These are phyloP conservation scores for Euphorbia lathyris DNA, from an alignment of 345 rosid species.

Conservation along the genomic window DNA sequence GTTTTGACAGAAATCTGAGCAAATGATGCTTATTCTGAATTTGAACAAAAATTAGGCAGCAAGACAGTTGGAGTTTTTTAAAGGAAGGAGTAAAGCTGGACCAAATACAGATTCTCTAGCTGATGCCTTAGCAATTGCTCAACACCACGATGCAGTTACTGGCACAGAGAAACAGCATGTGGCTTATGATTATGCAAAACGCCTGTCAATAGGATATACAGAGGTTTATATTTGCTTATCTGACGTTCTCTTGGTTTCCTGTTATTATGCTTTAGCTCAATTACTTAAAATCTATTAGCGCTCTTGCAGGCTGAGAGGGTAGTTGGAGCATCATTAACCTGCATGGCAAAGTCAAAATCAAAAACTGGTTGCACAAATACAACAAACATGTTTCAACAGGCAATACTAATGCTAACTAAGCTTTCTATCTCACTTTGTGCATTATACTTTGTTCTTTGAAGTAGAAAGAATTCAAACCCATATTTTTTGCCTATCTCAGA, in stretches of 20 bases:
- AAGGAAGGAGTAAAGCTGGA: conserved; percentile 36
- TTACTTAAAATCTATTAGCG: background rate
- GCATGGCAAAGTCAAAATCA: conserved; percentile 32
- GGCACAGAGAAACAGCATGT: conserved; percentile 56
- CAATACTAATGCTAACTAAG: conserved; percentile 10
- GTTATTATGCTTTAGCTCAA: background rate
- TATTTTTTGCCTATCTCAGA: background rate
- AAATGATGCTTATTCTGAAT: conserved; percentile 8
- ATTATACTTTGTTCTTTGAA: background rate
- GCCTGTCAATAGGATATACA: conserved; percentile 39
- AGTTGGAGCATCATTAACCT: conserved; percentile 42
- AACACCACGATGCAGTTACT: conserved; percentile 52
- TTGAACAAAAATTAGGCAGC: conserved; percentile 37
- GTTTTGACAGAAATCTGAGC: background rate
- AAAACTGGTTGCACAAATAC: conserved; percentile 24
- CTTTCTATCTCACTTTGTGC: background rate
- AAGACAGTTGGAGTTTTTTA: conserved; percentile 48
- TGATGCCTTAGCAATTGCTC: conserved; percentile 48
- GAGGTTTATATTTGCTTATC: conserved; percentile 31
- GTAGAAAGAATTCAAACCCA: background rate
- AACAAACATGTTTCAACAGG: conserved; percentile 41
- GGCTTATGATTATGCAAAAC: conserved; percentile 49
- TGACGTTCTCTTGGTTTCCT: background rate
- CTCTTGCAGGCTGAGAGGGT: conserved; percentile 39
- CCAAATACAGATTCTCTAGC: conserved; percentile 41